Evolutionary conservation across 2,329 filamentous ascomycete species (phyloP).

Genomic region (Teratosphaeria pseudoeucalypti): DNA sequence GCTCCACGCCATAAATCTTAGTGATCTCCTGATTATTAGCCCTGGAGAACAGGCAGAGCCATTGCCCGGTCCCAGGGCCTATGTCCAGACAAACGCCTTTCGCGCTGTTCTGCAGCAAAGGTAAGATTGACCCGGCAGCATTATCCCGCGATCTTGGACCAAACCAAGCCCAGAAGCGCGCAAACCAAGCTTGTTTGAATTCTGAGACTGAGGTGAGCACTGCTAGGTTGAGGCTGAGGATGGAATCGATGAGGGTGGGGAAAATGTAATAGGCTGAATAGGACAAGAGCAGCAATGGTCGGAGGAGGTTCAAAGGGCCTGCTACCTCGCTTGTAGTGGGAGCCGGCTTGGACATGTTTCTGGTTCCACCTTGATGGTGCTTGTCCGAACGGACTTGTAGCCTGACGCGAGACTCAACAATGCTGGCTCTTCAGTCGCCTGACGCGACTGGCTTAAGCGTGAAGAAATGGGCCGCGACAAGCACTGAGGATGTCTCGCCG

Average conservation of each 20-base stretch:
- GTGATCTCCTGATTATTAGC: conserved; percentile 22
- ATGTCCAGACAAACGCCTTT: conserved; percentile 50
- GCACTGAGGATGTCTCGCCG: too few relatives aligned
- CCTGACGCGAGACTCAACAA: background rate
- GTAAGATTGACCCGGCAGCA: conserved; percentile 37
- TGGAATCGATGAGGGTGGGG: conserved; percentile 37
- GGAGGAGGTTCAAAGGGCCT: conserved; percentile 22
- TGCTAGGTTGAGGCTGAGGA: conserved; percentile 14
- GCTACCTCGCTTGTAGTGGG: conserved; percentile 2
- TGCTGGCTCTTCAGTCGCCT: background rate
- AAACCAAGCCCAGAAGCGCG: conserved; percentile 47
- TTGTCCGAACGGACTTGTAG: background rate
- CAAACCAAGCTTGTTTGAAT: conserved; percentile 46
- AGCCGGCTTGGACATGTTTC: background rate
- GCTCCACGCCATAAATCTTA: conserved; percentile 54
- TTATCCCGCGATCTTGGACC: conserved; percentile 42
- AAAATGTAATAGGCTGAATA: conserved; percentile 43
- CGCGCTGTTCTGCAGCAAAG: conserved; percentile 42
- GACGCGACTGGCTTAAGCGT: too few relatives aligned
- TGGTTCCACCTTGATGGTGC: background rate
- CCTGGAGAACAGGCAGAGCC: conserved; percentile 44
- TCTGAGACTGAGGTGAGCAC: conserved; percentile 16
- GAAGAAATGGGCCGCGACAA: too few relatives aligned
- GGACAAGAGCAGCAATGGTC: conserved; percentile 38
- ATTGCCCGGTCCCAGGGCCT: conserved; percentile 51